Conservation (phyloP, 331 rosid genomes). For the Malus hybrid region DNA sequence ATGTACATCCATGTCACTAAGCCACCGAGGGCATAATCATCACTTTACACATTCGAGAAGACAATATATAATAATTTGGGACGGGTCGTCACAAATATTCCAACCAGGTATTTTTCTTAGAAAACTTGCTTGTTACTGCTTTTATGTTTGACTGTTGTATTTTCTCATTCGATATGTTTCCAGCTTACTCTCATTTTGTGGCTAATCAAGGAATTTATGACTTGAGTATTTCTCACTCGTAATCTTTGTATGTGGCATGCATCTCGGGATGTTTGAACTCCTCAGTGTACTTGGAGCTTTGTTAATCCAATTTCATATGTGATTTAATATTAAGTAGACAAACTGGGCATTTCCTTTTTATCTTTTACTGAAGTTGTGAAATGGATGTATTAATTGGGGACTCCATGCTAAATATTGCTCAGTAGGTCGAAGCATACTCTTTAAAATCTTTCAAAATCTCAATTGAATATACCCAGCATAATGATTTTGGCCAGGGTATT, state of each 20-base stretch:
- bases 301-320: neutral
- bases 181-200: neutral
- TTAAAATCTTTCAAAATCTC: too few species aligned
- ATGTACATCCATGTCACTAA: too few species aligned
- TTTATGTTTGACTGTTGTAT: neutral
- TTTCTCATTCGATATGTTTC: neutral
- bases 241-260: neutral
- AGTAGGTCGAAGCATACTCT: too few species aligned
- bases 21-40: too few species aligned
- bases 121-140: neutral
- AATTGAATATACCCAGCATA: too few species aligned
- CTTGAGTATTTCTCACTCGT: neutral
- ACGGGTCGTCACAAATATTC: neutral
- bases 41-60: too few species aligned
- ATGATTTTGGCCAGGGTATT: too few species aligned
- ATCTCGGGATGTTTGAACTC: neutral
- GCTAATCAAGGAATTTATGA: slow-evolving; percentile 1
- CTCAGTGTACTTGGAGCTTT: neutral
- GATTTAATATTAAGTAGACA: neutral
- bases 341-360: neutral
- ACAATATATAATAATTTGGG: too few species aligned
- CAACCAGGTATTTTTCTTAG: neutral
- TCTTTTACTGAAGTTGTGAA: neutral
- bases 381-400: neutral
- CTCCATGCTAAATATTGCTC: neutral